Evolutionary conservation across 1,139 yeast genomes (phyloP).

Genomic region (Trichomonascaceae sp.): DNA sequence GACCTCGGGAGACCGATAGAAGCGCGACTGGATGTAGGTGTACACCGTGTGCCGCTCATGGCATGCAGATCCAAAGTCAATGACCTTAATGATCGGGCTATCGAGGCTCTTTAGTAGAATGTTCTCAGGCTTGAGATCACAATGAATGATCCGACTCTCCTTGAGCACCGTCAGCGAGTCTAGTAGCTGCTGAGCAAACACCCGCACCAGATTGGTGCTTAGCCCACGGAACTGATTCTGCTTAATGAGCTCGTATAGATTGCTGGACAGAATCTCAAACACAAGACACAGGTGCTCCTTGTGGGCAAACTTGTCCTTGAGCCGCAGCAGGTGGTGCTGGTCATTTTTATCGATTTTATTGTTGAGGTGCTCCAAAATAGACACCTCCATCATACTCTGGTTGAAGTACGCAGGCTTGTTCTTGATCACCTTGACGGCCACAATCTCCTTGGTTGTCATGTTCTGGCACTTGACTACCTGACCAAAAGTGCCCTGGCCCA

Average conservation of each 20-base stretch:
- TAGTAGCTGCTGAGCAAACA: slow-evolving; percentile 65
- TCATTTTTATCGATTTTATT: slow-evolving; percentile 55
- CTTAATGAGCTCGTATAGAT: slow-evolving; percentile 77
- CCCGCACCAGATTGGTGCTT: slow-evolving; percentile 64
- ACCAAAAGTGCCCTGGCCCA: slow-evolving; percentile 97
- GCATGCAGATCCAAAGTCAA: slow-evolving; percentile 96
- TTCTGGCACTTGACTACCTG: slow-evolving; percentile 98
- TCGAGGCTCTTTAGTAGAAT: slow-evolving; percentile 71
- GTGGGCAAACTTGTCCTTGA: slow-evolving; percentile 84
- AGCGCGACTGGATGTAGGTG: slow-evolving; percentile 90
- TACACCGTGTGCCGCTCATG: slow-evolving; percentile 81
- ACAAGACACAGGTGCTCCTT: slow-evolving; percentile 87
- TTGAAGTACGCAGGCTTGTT: slow-evolving; percentile 85
- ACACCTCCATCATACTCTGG: slow-evolving; percentile 85
- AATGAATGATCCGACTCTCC: slow-evolving; percentile 77
- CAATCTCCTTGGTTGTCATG: slow-evolving; percentile 71
- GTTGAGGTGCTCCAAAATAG: slow-evolving; percentile 70
- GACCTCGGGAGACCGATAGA: slow-evolving; percentile 93
- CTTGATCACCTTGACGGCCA: slow-evolving; percentile 91
- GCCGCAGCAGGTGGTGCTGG: slow-evolving; percentile 59
- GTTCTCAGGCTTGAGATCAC: slow-evolving; percentile 95
- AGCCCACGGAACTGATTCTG: slow-evolving; percentile 93
- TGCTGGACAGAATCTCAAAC: slow-evolving; percentile 78
- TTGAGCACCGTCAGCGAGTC: slow-evolving; percentile 73
- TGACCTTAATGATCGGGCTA: slow-evolving; percentile 78